Evolutionary conservation across 176 grass and related monocot species (phyloP).

Genomic region (Alloteropsis semialata): DNA sequence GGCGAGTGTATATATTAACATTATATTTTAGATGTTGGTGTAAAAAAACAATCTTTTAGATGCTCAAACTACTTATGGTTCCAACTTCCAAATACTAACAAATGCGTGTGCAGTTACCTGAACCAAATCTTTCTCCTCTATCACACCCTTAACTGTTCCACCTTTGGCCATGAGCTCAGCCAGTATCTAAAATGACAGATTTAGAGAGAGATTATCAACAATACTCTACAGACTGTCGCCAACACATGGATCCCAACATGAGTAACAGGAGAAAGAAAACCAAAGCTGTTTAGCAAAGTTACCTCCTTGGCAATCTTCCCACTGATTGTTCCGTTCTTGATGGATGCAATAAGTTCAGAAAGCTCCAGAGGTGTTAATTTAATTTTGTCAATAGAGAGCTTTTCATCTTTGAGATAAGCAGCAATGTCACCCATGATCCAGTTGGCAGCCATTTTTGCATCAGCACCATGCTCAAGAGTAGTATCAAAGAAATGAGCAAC

Average conservation of each 20-base stretch:
- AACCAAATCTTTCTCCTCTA: slow-evolving; percentile 92
- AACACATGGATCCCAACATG: background rate
- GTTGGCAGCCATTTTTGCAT: slow-evolving; percentile 84
- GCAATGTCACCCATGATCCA: slow-evolving; percentile 98
- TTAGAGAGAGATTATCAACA: background rate
- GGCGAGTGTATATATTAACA: background rate
- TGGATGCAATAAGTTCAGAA: slow-evolving; percentile 72
- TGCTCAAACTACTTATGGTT: background rate
- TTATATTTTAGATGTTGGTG: background rate
- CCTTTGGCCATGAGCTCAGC: slow-evolving; percentile 79
- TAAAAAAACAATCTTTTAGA: too few species aligned
- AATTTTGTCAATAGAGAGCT: slow-evolving; percentile 64
- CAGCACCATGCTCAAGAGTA: slow-evolving; percentile 70
- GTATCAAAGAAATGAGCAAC: slow-evolving; percentile 89
- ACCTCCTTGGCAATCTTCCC: slow-evolving; percentile 98
- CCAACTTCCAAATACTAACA: slow-evolving; percentile 29
- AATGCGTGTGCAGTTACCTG: slow-evolving; percentile 51
- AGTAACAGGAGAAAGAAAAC: background rate
- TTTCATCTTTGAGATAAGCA: slow-evolving; percentile 93
- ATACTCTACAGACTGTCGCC: background rate
- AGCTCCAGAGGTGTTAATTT: slow-evolving; percentile 84
- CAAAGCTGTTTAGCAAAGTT: background rate
- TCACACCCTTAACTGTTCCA: slow-evolving; percentile 72
- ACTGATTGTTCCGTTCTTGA: slow-evolving; percentile 87
- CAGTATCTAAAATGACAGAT: slow-evolving; percentile 59